Evolutionary conservation across 73 alveolate genomes (phyloP), one percentile per base, ranked within the genome.

Genomic region (Paramecium tetraurelia): DNA sequence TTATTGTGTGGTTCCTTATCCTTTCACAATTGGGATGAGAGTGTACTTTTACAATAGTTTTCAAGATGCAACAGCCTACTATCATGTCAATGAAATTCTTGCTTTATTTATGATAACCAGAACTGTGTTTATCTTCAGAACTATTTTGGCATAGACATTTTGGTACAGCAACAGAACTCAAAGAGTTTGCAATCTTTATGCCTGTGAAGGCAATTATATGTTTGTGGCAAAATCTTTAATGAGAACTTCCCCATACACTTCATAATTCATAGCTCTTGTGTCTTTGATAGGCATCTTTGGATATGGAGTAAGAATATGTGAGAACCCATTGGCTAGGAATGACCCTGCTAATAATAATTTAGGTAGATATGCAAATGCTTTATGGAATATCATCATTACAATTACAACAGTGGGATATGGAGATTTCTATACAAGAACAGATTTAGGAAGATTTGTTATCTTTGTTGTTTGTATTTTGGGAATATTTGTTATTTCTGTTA

Each of bases 141-240:
- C 93, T 11, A 46, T 86, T 11, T 46, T 86, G 40, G 68, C 86
- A 21, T 58, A 27, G 6, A 59, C 93, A 1, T 63, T 86, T 33
- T 86, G 93, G 93, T 86, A 86, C 58, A 58, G 85, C 8, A 86
- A 86, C 9, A 63, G 93, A 33, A 86, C 93, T 24, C 9, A 86
- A 50, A 86, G 93, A 86, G 93, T 86, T 4, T 86, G 93, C n/a
- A 57, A 86, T 86, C 57, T 86, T 16, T 86, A 86, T 86, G 93
- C 93, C 4, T 63, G 80, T 59, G 93, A 86, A 86, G 93, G 80
- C 20, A 71, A 86, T 86, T 86, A 58, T 58, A 38, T 86, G 63
- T 86, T 86, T 86, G 85, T 71, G 22, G 68, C 85, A 5, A 86
- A 86, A 86, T 63, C 86, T 1, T 27, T 86, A 18, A 86, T 86